These are phyloP conservation scores for Yarrowia keelungensis DNA, from an alignment of 805 yeast species.

Conservation along the genomic window DNA sequence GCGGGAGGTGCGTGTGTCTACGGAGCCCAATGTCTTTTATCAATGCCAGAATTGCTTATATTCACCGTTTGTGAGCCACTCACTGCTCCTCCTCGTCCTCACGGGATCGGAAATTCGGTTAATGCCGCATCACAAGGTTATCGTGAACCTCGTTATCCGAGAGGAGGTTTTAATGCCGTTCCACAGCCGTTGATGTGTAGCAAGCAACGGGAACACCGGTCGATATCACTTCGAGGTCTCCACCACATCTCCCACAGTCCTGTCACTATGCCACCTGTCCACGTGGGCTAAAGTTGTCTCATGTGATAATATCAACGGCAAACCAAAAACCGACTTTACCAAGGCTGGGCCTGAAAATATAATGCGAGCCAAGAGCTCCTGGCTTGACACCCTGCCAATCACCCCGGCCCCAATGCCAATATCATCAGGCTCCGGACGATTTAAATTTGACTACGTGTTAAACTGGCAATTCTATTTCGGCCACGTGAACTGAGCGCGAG, in stretches of 20 bases:
- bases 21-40: no score
- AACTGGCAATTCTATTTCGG: conserved; percentile 9
- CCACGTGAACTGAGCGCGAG: neutral
- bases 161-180: conserved; percentile 2
- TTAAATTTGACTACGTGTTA: conserved; percentile 20
- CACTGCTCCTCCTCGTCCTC: no score
- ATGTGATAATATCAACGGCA: conserved; percentile 5
- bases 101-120: conserved; percentile 13
- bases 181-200: neutral
- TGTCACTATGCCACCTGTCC: neutral
- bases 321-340: conserved; percentile 25
- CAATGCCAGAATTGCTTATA: no score
- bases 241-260: no score
- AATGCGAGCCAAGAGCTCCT: neutral
- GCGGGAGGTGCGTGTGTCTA: no score
- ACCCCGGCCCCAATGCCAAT: neutral
- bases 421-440: conserved; percentile 4
- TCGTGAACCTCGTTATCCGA: conserved; percentile 17
- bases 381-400: neutral
- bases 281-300: conserved; percentile 29
- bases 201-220: no score
- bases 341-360: conserved; percentile 2
- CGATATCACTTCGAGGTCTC: no score
- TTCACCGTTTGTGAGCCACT: no score
- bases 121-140: conserved; percentile 34